Conservation (phyloP, 2,329 filamentous ascomycete species). For the Scytalidium sp. region DNA sequence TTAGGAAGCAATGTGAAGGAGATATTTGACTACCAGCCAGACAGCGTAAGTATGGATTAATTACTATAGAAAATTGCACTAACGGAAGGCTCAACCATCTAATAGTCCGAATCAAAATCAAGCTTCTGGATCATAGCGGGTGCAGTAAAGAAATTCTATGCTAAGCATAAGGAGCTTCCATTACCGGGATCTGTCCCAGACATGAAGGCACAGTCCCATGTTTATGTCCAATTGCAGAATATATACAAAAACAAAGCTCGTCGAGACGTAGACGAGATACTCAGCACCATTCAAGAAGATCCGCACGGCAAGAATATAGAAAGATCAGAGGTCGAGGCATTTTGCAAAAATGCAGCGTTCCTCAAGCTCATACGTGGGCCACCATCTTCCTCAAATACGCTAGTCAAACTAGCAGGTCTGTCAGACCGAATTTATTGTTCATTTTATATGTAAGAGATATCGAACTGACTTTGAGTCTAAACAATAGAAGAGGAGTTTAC, state of each 20-base stretch:
- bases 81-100: neutral
- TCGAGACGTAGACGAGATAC: conserved; percentile 72
- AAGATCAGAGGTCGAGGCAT: conserved; percentile 76
- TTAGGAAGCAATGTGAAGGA: conserved; percentile 69
- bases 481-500: conserved; percentile 49
- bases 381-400: conserved; percentile 10
- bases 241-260: conserved; percentile 90
- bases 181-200: conserved; percentile 86
- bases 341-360: conserved; percentile 93
- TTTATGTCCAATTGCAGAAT: conserved; percentile 88
- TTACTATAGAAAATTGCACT: conserved; percentile 30
- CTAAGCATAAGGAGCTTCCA: conserved; percentile 70
- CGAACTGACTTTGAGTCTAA: conserved; percentile 24
- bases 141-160: conserved; percentile 75
- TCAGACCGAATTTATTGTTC: conserved; percentile 4
- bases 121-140: conserved; percentile 88
- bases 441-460: neutral
- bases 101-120: conserved; percentile 45
- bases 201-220: conserved; percentile 92
- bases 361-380: conserved; percentile 74
- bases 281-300: conserved; percentile 56
- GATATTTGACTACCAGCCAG: conserved; percentile 67
- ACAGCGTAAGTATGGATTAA: conserved; percentile 50
- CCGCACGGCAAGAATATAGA: conserved; percentile 54
- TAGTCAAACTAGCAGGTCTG: conserved; percentile 22